Base-by-base conservation (phyloP, 805 yeast genomes). In the Ogataea angusta region DNA sequence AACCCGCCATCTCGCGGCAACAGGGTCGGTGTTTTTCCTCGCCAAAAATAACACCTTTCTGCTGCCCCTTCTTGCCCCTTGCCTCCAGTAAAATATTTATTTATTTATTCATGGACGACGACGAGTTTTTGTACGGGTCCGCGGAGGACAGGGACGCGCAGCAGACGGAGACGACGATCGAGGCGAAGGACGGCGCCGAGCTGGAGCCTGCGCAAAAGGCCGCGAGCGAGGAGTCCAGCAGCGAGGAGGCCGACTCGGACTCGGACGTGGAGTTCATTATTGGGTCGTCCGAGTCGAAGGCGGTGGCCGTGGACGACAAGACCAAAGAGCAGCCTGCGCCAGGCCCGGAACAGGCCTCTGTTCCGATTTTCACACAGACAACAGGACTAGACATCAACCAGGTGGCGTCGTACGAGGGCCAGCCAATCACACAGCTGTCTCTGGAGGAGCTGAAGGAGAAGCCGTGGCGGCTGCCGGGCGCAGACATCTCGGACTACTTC, bases 381-480 rank as follows among this genome's bases (percentile, higher is more conserved):
- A 57, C 64, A 3, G 66, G 71, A 38, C 65, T 84, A 12, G 89
- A 87, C 52, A 72, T 88, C n/a, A 78, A 85, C 52, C 75, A 76
- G 30, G 80, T 84, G 14, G 95, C 88, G 2, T 79, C 75, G 46
- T 73, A 73, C 45, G 84, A 89, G 37, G 97, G 95, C 3, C 73
- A 78, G 51, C 95, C 95, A 4, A 69, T 93, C 35, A 86, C 95
- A 0, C 80, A 84, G 50, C 72, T 91, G 10, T 83, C 85, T 45
- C 72, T 91, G 9, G 91, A 84, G 45, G 83, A 81, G 39, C 67
- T 90, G 35, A 88, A 86, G 49, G 95, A 89, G 50, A 95, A 95
- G 66, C 99, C 99, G 7, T 93, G 99, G 99, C 76, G 99, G 59
- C 80, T 85, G 49, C 97, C 98, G 1, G 99, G 98, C 27, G 95